These are phyloP conservation scores for Byssothecium circinans DNA, from an alignment of 2,329 filamentous ascomycete genomes.

Conservation along the genomic window DNA sequence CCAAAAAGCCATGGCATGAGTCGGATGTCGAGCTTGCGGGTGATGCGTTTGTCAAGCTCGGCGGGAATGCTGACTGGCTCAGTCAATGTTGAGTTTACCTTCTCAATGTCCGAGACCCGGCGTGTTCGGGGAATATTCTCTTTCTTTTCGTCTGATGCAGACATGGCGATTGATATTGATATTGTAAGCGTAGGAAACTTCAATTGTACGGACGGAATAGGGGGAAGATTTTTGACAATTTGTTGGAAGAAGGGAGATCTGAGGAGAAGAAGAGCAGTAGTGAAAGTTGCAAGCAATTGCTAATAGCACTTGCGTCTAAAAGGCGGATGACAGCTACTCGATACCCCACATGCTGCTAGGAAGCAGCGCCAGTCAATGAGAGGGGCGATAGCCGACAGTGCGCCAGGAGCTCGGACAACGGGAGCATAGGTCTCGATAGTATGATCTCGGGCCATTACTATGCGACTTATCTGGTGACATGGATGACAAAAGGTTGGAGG, in stretches of 20 bases:
- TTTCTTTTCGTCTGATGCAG: not conserved
- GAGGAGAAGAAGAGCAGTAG: not conserved
- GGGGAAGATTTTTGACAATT: no score
- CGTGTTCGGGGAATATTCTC: not conserved
- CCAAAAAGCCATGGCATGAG: conserved; percentile 51
- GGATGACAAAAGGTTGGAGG: conserved; percentile 1
- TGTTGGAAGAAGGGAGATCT: not conserved
- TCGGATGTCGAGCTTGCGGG: conserved; percentile 47
- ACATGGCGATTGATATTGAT: not conserved
- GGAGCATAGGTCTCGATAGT: not conserved
- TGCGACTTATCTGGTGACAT: not conserved
- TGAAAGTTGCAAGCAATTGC: no score
- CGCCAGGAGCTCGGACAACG: not conserved
- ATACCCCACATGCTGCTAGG: not conserved
- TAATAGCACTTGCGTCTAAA: no score
- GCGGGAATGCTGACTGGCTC: conserved; percentile 2
- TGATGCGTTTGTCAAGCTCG: conserved; percentile 40
- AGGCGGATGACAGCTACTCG: no score
- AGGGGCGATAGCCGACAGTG: not conserved
- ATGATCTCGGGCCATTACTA: not conserved
- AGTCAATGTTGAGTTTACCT: conserved; percentile 12
- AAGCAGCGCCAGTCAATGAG: not conserved
- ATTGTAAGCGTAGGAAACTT: no score
- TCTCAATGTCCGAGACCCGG: conserved; percentile 13
- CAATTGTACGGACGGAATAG: no score